phyloP scores from a whole-genome alignment of 148 eudicot genomes.

The Selenicereus undatus region DNA sequence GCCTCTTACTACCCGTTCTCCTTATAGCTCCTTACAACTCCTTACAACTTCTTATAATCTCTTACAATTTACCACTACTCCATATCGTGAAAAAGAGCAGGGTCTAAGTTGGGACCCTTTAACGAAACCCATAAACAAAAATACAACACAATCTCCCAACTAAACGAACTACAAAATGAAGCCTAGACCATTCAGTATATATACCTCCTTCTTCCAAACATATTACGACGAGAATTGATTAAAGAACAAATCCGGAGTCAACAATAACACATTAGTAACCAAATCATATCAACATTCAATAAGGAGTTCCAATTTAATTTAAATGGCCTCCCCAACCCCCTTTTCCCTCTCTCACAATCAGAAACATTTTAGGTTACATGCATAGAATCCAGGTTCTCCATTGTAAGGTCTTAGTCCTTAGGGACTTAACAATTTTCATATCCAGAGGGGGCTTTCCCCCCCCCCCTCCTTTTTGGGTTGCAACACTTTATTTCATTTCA shows the following conservation, averaged over 20 bases:
- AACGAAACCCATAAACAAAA: background rate
- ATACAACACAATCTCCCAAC: background rate
- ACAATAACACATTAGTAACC: background rate
- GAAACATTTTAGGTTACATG: background rate
- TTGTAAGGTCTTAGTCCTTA: background rate
- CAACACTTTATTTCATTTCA: background rate
- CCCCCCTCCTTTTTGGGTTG: background rate
- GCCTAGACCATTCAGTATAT: background rate
- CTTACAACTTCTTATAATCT: no score
- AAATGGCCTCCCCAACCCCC: background rate
- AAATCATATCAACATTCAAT: background rate
- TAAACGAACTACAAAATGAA: background rate
- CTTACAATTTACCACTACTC: no score
- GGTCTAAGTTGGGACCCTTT: background rate
- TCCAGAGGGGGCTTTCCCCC: no score
- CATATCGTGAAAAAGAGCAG: no score
- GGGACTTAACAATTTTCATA: background rate
- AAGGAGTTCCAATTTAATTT: background rate
- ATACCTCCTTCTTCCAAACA: background rate
- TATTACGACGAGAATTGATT: background rate
- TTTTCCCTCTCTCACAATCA: no score
- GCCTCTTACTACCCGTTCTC: no score
- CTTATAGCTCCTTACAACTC: no score
- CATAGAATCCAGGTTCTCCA: background rate
- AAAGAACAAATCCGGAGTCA: background rate